Evolutionary conservation across 257 asterid genomes (phyloP).

Genomic region (Solanum sitiens): DNA sequence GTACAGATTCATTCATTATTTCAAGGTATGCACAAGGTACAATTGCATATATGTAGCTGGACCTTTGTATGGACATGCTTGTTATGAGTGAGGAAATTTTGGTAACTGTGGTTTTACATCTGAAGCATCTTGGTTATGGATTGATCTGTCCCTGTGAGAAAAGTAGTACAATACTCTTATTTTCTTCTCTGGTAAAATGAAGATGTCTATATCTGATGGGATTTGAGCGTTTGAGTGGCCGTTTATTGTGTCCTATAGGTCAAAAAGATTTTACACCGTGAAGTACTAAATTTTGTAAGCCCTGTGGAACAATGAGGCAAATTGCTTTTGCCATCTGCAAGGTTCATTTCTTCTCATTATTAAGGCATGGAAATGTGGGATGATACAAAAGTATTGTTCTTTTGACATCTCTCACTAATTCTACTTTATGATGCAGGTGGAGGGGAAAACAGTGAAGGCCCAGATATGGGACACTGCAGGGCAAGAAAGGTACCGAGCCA

Average conservation of each 20-base stretch:
- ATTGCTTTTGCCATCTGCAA: not conserved
- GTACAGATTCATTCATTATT: not conserved
- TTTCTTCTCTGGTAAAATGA: not conserved
- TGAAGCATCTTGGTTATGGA: not conserved
- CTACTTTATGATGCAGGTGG: conserved; percentile 31
- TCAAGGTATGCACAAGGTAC: not conserved
- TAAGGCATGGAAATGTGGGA: not conserved
- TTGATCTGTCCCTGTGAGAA: not conserved
- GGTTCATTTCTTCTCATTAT: not conserved
- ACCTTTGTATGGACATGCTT: not conserved
- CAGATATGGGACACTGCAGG: conserved; percentile 91
- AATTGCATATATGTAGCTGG: not conserved
- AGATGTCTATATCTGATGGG: not conserved
- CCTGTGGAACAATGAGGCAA: not conserved
- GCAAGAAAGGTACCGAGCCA: conserved; percentile 78
- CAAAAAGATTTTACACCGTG: not conserved
- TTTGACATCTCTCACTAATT: not conserved
- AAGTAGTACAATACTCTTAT: not conserved
- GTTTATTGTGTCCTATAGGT: not conserved
- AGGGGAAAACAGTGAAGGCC: conserved; percentile 75
- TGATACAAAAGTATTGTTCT: not conserved
- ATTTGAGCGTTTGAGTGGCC: not conserved
- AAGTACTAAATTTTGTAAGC: not conserved
- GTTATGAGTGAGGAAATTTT: not conserved
- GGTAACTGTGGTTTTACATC: not conserved